Evolutionary conservation across 2,329 filamentous ascomycete genomes (phyloP), one percentile per base, ranked within the genome.

Genomic region (Hymenoscyphus occultus): DNA sequence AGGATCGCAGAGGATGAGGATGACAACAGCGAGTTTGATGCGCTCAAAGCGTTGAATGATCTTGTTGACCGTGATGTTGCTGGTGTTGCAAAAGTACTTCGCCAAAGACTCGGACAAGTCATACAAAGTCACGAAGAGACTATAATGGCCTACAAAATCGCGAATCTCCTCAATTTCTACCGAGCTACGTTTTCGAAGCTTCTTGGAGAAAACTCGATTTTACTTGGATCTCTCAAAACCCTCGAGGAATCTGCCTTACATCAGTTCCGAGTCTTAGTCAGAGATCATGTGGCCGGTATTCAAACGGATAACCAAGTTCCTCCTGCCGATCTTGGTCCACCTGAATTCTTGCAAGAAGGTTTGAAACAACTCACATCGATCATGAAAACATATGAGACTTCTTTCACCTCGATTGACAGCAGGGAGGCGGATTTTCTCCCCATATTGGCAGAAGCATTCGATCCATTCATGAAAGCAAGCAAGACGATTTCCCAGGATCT

Each of bases 71-170:
- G 92, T 45, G 91, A 96, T 73, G 82, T 98, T 58, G 86, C 87
- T 2, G 91, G 92, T 0, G 93, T 94, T 3, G 87, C 90, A 45
- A 86, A 92, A 28, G 86, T 93, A n/a, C 78, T 98, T n/a, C 88
- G 91, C 32, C 93, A 97, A 76, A 85, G 94, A 39, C 87, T 96
- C 61, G 93, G 97, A 76, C 91, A 98, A 72, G 91, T 96, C 22
- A 90, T 98, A 16, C 93, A 96, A 72, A 91, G 90, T 67, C 94
- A 97, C 75, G 93, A 97, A 71, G 93, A 98, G 65, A 90, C 90
- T 0, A 91, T 96, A 22, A 81, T 93, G 59, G 89, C 92, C 40
- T 99, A 97, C 80, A 95, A 93, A 75, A 87, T 98, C 51, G 89
- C 92, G 12, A 97, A 96, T 71, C 81, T 99, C 1, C 83, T 98